phyloP scores from a whole-genome alignment of 345 rosid genomes.

The Linum lewisii region DNA sequence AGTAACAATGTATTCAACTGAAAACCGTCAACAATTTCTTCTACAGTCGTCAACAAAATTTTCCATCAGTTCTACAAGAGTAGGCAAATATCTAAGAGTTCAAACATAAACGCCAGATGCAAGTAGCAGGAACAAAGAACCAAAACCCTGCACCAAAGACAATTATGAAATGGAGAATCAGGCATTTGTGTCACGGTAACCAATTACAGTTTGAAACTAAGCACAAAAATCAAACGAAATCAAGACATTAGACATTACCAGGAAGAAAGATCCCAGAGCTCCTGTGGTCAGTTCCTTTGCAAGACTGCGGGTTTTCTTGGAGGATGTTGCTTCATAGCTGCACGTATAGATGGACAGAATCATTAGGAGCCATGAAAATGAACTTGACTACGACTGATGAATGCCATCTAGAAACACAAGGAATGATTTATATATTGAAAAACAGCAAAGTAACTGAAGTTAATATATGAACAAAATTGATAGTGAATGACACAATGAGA shows the following conservation, averaged over 20 bases:
- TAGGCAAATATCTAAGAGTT: slow-evolving; percentile 9
- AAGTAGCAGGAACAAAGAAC: slow-evolving; percentile 82
- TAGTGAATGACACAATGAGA: no score
- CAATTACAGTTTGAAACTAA: neutral
- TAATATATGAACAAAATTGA: no score
- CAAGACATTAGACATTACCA: slow-evolving; percentile 38
- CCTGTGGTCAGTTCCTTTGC: slow-evolving; percentile 63
- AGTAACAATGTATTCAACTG: neutral
- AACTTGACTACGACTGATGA: neutral
- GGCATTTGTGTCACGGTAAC: neutral
- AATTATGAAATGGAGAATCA: neutral
- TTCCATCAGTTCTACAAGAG: neutral
- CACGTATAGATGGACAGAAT: neutral
- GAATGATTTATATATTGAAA: no score
- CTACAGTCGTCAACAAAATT: slow-evolving; percentile 8
- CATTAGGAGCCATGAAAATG: neutral
- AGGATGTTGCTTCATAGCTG: slow-evolving; percentile 86
- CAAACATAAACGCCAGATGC: slow-evolving; percentile 82
- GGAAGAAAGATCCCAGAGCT: slow-evolving; percentile 67
- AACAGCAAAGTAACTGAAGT: no score
- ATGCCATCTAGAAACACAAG: neutral
- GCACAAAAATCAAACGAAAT: neutral
- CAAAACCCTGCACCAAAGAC: slow-evolving; percentile 67
- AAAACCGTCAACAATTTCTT: neutral
- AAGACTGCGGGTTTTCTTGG: slow-evolving; percentile 62